Percentiles rank a stretch among this genome's conserved stretches.
Evolutionary conservation across 169 alveolate genomes (phyloP).

Genomic region (Cryptosporidium xiaoi): DNA sequence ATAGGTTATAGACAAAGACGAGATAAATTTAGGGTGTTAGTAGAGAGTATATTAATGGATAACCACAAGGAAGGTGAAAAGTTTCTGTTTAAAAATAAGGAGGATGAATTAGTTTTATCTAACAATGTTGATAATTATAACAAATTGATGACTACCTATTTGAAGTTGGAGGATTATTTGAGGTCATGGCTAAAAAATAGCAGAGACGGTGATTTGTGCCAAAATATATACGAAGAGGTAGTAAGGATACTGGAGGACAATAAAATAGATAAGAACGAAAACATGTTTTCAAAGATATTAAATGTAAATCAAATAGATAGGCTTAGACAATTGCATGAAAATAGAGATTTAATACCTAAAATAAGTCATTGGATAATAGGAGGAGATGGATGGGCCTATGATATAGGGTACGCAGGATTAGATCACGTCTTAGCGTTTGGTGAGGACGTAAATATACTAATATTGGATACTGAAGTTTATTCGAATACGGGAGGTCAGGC

Average conservation of each 20-base stretch:
- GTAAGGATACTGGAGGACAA: conserved; percentile 59
- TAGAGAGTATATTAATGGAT: conserved; percentile 21
- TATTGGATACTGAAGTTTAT: conserved; percentile 81
- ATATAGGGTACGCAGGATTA: conserved; percentile 81
- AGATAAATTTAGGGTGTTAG: conserved; percentile 39
- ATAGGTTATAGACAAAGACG: conserved; percentile 63
- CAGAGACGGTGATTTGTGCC: conserved; percentile 64
- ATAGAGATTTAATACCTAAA: conserved; percentile 75
- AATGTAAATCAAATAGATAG: neutral
- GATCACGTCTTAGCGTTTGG: conserved; percentile 78
- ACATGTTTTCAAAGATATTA: conserved; percentile 27
- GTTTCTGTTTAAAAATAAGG: neutral
- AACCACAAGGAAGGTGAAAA: neutral
- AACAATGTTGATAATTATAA: neutral
- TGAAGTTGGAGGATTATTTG: conserved; percentile 32
- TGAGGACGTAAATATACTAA: conserved; percentile 77
- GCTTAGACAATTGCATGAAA: conserved; percentile 6
- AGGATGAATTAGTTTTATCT: neutral
- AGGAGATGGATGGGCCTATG: conserved; percentile 85
- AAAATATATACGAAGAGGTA: conserved; percentile 58
- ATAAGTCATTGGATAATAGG: conserved; percentile 79
- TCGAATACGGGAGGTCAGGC: conserved; percentile 82
- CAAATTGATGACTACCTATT: neutral
- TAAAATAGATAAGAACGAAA: conserved; percentile 4
- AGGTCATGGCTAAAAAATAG: conserved; percentile 74